Evolutionary conservation across 495 filamentous ascomycete species (phyloP), one percentile per base, ranked within the genome.

Genomic region (Aspergillus indologenus): DNA sequence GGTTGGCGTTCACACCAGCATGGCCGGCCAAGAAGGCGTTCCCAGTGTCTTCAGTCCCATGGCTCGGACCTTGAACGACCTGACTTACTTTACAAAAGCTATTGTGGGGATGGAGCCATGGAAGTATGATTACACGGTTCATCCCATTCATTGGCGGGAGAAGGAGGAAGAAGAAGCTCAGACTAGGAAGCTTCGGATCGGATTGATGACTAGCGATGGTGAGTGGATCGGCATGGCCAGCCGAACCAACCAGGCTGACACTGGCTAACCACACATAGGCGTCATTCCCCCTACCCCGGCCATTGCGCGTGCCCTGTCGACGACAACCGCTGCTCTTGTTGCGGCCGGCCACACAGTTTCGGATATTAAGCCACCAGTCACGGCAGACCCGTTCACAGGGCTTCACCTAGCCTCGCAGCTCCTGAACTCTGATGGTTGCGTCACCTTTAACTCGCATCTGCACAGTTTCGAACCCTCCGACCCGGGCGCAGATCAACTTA

Each of bases 21-120:
- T 97, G 93, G 84, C 89, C 0, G 93, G 93, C 0, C 93, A 98
- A 71, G 93, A 98, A 70, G 93, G 92, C 3, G 85, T 98, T 31
- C 81, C 89, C 2, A 90, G 87, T 65, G 90, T 96, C 21, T 97
- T 92, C 71, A 93, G 89, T 54, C 93, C 93, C 3, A 97, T 98
- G 94, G 82, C 94, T 12, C 82, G 91, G 57, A 96, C 94, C 1
- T 72, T 97, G 65, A 83, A 83, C 44, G 93, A 98, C 67, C 73
- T 98, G 34, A 81, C 79, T 17, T 96, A 95, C 72, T 96, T 98
- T 69, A 85, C 89, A n/a, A 81, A 82, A 44, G 83, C 85, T 21
- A 74, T 96, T 43, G 78, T 96, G 43, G 74, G 82, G 19, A 95
- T 96, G 90, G 72, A 90, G 75, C 92, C 92, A 0, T 98, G 94